Conservation (phyloP, 768 basidiomycete species). For the Tylopilus cervinicoccineus region DNA sequence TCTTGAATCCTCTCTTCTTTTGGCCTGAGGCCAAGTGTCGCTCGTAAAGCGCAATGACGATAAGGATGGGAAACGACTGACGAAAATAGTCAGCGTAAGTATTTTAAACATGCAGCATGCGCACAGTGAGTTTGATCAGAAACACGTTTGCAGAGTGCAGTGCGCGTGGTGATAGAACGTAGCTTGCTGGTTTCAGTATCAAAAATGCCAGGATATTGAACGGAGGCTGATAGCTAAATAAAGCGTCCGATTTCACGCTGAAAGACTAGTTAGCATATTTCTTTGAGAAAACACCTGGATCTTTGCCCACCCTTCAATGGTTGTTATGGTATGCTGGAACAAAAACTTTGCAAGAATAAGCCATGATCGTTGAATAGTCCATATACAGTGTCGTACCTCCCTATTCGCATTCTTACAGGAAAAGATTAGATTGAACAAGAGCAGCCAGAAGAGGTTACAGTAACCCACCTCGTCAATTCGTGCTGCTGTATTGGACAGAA, state of each 20-base stretch:
- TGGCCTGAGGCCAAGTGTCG: constrained; percentile 55
- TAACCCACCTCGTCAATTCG: constrained; percentile 56
- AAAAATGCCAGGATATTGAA: constrained; percentile 82
- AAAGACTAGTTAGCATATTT: constrained; percentile 3
- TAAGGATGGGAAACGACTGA: constrained; percentile 72
- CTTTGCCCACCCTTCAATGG: constrained; percentile 73
- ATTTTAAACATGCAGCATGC: constrained; percentile 14
- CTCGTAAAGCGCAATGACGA: constrained; percentile 78
- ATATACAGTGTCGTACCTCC: constrained; percentile 43
- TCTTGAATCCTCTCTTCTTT: constrained; percentile 48
- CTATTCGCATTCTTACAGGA: constrained; percentile 50
- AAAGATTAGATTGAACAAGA: not conserved
- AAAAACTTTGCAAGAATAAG: constrained; percentile 54
- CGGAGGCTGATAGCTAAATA: constrained; percentile 91
- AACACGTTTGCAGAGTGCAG: constrained; percentile 86
- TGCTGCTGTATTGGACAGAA: constrained; percentile 87
- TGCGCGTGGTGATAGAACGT: constrained; percentile 65
- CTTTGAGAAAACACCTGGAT: not conserved
- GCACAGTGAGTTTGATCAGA: constrained; percentile 74
- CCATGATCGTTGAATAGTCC: not conserved
- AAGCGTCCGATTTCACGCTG: constrained; percentile 83
- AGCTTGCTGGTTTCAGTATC: constrained; percentile 77
- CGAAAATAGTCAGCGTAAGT: not conserved
- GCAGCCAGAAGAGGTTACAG: not conserved
- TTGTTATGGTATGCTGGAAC: constrained; percentile 82